A percentile compares a stretch with the other conserved stretches of the same genome.
Conservation (phyloP, 495 filamentous ascomycete species). For the Thermothielavioides terrestris region DNA sequence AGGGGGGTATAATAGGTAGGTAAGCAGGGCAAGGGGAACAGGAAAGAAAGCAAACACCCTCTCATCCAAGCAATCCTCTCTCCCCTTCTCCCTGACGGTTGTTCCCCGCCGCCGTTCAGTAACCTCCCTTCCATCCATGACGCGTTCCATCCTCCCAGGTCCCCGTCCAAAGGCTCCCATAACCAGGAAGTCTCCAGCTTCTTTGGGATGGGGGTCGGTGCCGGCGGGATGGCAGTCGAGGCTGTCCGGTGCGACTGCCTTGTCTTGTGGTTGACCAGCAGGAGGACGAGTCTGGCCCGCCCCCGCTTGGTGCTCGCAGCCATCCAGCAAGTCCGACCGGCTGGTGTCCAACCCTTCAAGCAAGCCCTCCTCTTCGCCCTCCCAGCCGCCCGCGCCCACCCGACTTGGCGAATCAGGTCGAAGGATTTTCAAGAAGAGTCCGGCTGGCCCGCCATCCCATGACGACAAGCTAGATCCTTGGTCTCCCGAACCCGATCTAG, state of each 20-base stretch:
- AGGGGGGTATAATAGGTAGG: background rate
- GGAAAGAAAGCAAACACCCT: no score
- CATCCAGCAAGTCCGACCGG: no score
- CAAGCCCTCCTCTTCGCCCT: no score
- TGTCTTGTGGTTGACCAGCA: background rate
- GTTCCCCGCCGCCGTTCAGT: no score
- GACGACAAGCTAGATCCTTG: conserved; percentile 19
- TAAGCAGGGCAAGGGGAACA: background rate
- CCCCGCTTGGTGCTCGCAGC: no score
- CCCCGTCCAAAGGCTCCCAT: no score
- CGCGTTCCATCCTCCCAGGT: background rate
- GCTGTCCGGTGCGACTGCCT: background rate
- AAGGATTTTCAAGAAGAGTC: conserved; percentile 29
- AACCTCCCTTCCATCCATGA: background rate
- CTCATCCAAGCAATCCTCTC: conserved; percentile 1
- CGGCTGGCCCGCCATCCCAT: conserved; percentile 17
- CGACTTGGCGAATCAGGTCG: conserved; percentile 1
- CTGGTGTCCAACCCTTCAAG: no score
- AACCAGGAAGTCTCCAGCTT: background rate
- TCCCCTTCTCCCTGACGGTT: background rate
- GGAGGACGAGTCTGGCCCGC: background rate
- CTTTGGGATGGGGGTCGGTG: background rate
- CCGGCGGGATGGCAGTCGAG: background rate
- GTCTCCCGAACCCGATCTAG: conserved; percentile 18
- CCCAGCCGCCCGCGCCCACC: no score